These are phyloP conservation scores for Diaporthe longicolla DNA, from an alignment of 2,329 filamentous ascomycete species.

Conservation along the genomic window DNA sequence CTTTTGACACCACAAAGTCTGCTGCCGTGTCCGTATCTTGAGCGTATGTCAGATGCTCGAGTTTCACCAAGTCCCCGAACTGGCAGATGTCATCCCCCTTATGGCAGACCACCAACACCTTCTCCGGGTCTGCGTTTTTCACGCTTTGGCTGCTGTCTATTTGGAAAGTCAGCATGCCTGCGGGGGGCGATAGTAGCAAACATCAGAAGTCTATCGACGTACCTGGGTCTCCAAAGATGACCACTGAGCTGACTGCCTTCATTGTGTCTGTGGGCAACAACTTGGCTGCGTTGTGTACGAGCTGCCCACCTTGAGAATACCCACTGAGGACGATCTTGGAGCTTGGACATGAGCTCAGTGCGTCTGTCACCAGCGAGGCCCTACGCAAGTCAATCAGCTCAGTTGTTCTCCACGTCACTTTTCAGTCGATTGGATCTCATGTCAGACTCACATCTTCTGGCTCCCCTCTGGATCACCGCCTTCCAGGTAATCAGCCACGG, in stretches of 20 bases:
- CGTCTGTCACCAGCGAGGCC: conserved; percentile 49
- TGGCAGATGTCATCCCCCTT: conserved; percentile 48
- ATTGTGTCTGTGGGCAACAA: conserved; percentile 43
- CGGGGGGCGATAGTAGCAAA: rapidly evolving
- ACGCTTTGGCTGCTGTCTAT: conserved; percentile 43
- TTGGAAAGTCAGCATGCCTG: background rate
- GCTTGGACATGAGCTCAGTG: conserved; percentile 53
- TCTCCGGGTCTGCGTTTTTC: conserved; percentile 40
- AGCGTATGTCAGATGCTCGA: conserved; percentile 48
- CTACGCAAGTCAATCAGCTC: conserved; percentile 45
- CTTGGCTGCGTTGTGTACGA: conserved; percentile 48
- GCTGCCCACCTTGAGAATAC: conserved; percentile 52
- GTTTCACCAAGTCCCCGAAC: conserved; percentile 45
- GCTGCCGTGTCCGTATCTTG: conserved; percentile 46
- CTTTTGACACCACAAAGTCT: conserved; percentile 44
- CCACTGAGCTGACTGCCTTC: conserved; percentile 46
- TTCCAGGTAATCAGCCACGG: conserved; percentile 44
- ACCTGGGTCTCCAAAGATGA: conserved; percentile 50
- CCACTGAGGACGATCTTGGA: conserved; percentile 59
- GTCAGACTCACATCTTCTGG: conserved; percentile 35
- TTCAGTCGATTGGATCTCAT: too few species aligned
- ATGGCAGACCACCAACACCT: conserved; percentile 46
- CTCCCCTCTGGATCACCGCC: conserved; percentile 46
- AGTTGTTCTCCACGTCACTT: background rate
- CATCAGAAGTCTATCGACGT: background rate